Percentiles rank a stretch among this genome's conserved stretches.
These are phyloP conservation scores for Lepidium didymum DNA, from an alignment of 345 rosid species.

Conservation along the genomic window DNA sequence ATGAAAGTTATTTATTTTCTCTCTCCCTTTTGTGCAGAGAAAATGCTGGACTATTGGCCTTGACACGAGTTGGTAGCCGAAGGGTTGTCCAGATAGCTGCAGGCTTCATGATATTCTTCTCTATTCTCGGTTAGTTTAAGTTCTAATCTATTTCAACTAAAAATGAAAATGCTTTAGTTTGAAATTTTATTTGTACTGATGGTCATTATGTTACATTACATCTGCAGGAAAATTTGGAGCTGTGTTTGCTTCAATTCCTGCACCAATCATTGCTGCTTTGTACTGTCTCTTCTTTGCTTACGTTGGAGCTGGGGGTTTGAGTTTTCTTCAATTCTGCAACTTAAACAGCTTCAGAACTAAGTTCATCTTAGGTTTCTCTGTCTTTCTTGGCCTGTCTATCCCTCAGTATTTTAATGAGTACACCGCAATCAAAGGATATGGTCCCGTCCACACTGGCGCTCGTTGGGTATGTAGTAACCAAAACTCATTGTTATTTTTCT, in stretches of 20 bases:
- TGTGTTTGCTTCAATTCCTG: slow-evolving; percentile 92
- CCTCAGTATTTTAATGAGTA: slow-evolving; percentile 96
- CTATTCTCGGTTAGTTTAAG: slow-evolving; percentile 63
- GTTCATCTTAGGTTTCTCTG: slow-evolving; percentile 81
- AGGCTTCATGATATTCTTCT: slow-evolving; percentile 98
- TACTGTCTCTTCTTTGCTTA: slow-evolving; percentile 93
- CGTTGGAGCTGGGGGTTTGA: slow-evolving; percentile 88
- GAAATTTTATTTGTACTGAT: slow-evolving; percentile 6
- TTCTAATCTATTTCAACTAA: neutral
- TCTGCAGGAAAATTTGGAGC: slow-evolving; percentile 98
- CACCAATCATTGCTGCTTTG: slow-evolving; percentile 77
- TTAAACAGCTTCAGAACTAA: slow-evolving; percentile 81
- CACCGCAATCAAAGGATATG: slow-evolving; percentile 82
- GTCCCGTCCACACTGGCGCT: slow-evolving; percentile 73
- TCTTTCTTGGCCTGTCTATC: slow-evolving; percentile 89
- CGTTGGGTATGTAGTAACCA: slow-evolving; percentile 67
- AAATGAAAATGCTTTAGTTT: neutral
- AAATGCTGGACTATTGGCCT: slow-evolving; percentile 89
- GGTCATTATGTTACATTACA: neutral
- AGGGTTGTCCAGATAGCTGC: slow-evolving; percentile 97
- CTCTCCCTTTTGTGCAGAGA: slow-evolving; percentile 42
- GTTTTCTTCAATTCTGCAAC: slow-evolving; percentile 93
- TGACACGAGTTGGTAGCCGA: slow-evolving; percentile 92
- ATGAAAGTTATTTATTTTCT: neutral
- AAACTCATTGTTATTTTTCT: neutral